Evolutionary conservation across 169 alveolate genomes (phyloP).

Genomic region (Plasmodium berghei): DNA sequence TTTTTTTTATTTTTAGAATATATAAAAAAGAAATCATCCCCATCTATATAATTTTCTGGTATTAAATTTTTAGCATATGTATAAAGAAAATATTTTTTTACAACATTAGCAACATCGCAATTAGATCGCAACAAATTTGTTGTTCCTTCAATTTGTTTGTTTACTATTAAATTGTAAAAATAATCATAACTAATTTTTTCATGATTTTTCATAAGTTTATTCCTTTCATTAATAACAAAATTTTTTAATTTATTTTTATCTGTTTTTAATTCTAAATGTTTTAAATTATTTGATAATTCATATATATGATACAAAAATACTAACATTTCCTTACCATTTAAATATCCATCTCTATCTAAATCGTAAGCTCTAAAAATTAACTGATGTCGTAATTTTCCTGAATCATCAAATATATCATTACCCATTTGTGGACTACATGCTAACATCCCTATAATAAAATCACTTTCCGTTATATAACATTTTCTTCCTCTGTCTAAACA

Average conservation of each 20-base stretch:
- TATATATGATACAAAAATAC: conserved; percentile 78
- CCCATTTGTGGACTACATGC: conserved; percentile 85
- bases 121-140: conserved; percentile 77
- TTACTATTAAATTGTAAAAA: conserved; percentile 25
- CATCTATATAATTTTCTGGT: conserved; percentile 4
- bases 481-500: conserved; percentile 82
- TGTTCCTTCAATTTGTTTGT: conserved; percentile 67
- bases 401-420: conserved; percentile 64
- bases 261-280: conserved; percentile 10
- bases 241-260: conserved; percentile 38
- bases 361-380: conserved; percentile 86
- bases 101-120: conserved; percentile 77
- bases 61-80: conserved; percentile 70
- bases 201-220: conserved; percentile 26
- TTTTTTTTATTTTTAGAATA: background rate
- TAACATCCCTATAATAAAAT: conserved; percentile 84
- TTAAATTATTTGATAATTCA: conserved; percentile 51
- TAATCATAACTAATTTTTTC: conserved; percentile 55
- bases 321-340: conserved; percentile 55
- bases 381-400: conserved; percentile 83
- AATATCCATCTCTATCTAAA: conserved; percentile 79
- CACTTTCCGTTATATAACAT: conserved; percentile 75
- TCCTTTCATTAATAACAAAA: conserved; percentile 17
- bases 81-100: conserved; percentile 68
- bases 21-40: conserved; percentile 7